A percentile compares a stretch with the other conserved stretches of the same genome.
Evolutionary conservation across 1,284 basidiomycete genomes (phyloP).

Genomic region (Naganishia cerealis): DNA sequence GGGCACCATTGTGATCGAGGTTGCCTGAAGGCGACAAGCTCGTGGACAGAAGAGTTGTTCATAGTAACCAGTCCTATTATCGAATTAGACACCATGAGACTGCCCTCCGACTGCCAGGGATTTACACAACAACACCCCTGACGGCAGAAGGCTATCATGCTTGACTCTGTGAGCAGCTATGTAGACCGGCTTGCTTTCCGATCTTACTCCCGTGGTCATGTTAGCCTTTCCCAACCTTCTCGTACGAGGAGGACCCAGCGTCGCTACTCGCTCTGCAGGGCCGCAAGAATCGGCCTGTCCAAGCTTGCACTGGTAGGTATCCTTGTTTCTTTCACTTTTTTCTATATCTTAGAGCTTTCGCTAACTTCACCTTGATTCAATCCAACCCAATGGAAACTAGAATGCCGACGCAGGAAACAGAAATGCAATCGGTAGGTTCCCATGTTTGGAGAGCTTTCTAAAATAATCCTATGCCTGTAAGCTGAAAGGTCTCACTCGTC

Average conservation of each 20-base stretch:
- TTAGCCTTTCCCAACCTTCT: conserved; percentile 9
- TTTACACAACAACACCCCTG: too few species aligned
- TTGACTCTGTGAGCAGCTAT: not conserved
- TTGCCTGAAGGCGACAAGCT: too few species aligned
- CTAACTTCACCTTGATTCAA: not conserved
- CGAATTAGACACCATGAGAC: too few species aligned
- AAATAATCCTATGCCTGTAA: not conserved
- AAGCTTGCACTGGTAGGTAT: conserved; percentile 25
- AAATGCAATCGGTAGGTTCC: conserved; percentile 19
- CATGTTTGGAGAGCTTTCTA: not conserved
- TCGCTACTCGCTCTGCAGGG: conserved; percentile 8
- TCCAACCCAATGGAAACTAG: not conserved
- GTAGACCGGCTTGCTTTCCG: not conserved
- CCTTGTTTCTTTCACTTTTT: too few species aligned
- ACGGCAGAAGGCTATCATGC: not conserved
- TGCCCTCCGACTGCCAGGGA: too few species aligned
- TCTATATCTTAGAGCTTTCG: not conserved
- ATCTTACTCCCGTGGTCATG: not conserved
- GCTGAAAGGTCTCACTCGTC: not conserved
- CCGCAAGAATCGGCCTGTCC: conserved; percentile 22
- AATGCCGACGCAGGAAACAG: conserved; percentile 26
- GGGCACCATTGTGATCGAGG: too few species aligned
- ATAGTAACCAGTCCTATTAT: too few species aligned
- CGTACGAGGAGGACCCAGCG: conserved; percentile 10
- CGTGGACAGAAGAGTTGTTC: too few species aligned